These are phyloP conservation scores for Oryza coarctata DNA, from an alignment of 176 grass and related monocot species.

Conservation along the genomic window DNA sequence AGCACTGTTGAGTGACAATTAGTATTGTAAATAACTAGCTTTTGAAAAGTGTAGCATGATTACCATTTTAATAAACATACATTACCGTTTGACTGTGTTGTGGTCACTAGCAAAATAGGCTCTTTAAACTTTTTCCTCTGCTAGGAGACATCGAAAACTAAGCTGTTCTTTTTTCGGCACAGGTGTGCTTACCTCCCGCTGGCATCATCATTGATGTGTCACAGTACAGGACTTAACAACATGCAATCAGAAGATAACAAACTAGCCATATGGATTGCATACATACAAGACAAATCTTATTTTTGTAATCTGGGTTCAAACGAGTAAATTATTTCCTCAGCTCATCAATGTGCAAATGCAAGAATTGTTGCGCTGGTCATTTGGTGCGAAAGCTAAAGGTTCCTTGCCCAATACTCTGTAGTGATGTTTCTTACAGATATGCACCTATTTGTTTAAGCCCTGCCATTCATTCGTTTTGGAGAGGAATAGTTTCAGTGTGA, in stretches of 20 bases:
- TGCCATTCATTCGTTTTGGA: slow-evolving; percentile 1
- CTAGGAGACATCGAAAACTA: neutral
- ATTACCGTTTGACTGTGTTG: neutral
- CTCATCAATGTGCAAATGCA: neutral
- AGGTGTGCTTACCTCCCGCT: slow-evolving; percentile 21
- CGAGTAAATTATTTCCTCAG: neutral
- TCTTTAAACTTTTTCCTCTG: neutral
- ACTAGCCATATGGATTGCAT: slow-evolving; percentile 30
- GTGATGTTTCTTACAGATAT: slow-evolving; percentile 10
- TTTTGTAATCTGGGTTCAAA: slow-evolving; percentile 4
- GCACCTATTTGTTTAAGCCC: slow-evolving; percentile 6
- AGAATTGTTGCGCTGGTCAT: slow-evolving; percentile 6
- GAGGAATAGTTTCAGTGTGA: neutral
- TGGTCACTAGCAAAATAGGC: neutral
- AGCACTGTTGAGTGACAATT: neutral
- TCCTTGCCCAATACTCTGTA: neutral
- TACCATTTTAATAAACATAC: neutral
- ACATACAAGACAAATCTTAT: slow-evolving; percentile 26
- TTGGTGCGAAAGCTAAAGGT: slow-evolving; percentile 12
- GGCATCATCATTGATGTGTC: slow-evolving; percentile 10
- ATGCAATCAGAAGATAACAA: slow-evolving; percentile 19
- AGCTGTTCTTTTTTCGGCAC: slow-evolving; percentile 7
- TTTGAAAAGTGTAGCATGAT: slow-evolving; percentile 2
- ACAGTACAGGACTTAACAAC: slow-evolving; percentile 29
- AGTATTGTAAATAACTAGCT: slow-evolving; percentile 1